phyloP scores from a whole-genome alignment of 2,329 filamentous ascomycete species.

The Grosmannia clavigera region DNA sequence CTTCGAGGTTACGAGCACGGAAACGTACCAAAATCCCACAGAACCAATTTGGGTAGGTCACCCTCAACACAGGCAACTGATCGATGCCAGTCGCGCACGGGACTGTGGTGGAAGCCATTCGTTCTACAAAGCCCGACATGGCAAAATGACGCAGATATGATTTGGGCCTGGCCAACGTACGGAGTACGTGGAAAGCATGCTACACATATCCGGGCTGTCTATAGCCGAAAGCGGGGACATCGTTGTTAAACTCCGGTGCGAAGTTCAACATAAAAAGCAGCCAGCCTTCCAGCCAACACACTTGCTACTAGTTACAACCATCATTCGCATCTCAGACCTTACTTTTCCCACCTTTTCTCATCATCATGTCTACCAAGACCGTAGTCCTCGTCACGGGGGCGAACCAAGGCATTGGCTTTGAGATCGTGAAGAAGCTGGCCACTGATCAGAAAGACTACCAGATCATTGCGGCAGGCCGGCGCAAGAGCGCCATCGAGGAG shows the following conservation, averaged over 20 bases:
- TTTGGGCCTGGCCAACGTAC: too few relatives aligned
- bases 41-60: too few relatives aligned
- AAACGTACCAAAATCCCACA: too few relatives aligned
- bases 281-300: too few relatives aligned
- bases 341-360: not conserved
- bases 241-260: not conserved
- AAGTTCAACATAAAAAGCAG: too few relatives aligned
- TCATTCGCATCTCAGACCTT: not conserved
- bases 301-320: too few relatives aligned
- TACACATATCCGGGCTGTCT: not conserved
- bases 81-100: too few relatives aligned
- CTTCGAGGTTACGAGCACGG: not conserved
- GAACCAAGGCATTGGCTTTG: slow-evolving; percentile 31
- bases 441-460: slow-evolving; percentile 24
- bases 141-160: too few relatives aligned
- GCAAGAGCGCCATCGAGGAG: slow-evolving; percentile 20
- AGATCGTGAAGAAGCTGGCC: slow-evolving; percentile 25
- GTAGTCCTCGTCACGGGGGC: slow-evolving; percentile 25
- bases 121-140: too few relatives aligned
- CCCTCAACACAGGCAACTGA: too few relatives aligned
- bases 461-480: slow-evolving; percentile 26
- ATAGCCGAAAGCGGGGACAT: not conserved
- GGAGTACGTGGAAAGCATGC: not conserved
- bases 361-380: slow-evolving; percentile 7
- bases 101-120: too few relatives aligned